These are phyloP conservation scores for Senecio squalidus DNA, from an alignment of 140 eudicot genomes.

Conservation along the genomic window DNA sequence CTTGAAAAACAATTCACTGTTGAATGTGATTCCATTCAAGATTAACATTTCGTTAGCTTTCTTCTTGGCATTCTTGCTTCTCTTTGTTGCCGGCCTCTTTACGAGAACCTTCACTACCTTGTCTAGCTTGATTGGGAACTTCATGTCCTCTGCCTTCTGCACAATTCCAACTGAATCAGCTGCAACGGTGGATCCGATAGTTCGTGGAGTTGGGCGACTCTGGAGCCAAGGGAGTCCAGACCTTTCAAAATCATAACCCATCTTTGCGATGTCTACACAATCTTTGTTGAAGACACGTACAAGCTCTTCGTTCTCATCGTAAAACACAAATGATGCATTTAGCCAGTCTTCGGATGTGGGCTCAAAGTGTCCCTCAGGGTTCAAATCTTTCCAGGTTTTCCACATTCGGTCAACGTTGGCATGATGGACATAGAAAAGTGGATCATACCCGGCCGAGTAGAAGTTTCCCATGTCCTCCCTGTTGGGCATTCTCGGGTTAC, in stretches of 20 bases:
- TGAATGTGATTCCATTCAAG: constrained; percentile 39
- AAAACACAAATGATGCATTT: constrained; percentile 38
- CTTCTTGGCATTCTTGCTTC: constrained; percentile 38
- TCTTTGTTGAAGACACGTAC: constrained; percentile 47
- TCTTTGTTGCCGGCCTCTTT: constrained; percentile 33
- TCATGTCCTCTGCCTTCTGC: constrained; percentile 14
- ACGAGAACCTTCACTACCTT: constrained; percentile 18
- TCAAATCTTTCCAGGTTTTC: constrained; percentile 45
- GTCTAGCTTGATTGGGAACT: constrained; percentile 15
- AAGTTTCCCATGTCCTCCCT: constrained; percentile 65
- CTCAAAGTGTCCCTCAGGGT: constrained; percentile 18
- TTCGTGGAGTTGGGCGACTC: constrained; percentile 17
- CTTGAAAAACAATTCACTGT: constrained; percentile 29
- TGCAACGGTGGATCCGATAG: neutral
- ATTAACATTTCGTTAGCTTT: constrained; percentile 42
- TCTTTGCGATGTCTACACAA: constrained; percentile 14
- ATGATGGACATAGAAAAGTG: constrained; percentile 52
- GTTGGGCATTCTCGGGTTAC: constrained; percentile 32
- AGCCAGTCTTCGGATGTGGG: constrained; percentile 30
- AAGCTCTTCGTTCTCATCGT: constrained; percentile 43
- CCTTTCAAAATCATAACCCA: constrained; percentile 32
- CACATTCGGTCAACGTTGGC: constrained; percentile 63
- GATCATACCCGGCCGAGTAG: constrained; percentile 63
- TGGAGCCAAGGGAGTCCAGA: constrained; percentile 41
- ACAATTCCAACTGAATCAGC: constrained; percentile 1